A percentile compares a stretch with the other conserved stretches of the same genome.
Conservation (phyloP, 169 alveolate species). For the Fabrea salina region DNA sequence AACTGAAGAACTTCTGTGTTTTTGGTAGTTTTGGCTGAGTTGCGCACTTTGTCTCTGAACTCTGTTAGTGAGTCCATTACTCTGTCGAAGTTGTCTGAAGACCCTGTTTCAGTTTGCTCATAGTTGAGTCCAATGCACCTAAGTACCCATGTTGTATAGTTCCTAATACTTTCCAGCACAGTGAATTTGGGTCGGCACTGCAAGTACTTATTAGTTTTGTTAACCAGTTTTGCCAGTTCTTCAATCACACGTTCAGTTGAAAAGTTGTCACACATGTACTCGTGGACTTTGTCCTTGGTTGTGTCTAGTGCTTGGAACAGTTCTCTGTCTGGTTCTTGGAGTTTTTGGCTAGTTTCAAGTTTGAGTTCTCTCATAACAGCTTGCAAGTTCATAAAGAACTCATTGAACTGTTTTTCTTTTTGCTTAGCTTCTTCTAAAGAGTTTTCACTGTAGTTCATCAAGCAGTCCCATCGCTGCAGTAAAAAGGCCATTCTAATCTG, state of each 20-base stretch:
- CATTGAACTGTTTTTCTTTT: slow-evolving; percentile 88
- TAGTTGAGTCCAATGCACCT: slow-evolving; percentile 57
- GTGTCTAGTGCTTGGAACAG: slow-evolving; percentile 56
- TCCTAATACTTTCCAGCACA: slow-evolving; percentile 60
- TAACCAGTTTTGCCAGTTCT: slow-evolving; percentile 53
- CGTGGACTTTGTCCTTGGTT: slow-evolving; percentile 58
- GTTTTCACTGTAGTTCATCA: slow-evolving; percentile 89
- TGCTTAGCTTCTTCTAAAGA: slow-evolving; percentile 91
- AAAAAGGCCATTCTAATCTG: slow-evolving; percentile 89
- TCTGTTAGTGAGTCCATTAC: slow-evolving; percentile 48
- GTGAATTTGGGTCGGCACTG: slow-evolving; percentile 52
- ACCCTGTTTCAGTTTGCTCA: slow-evolving; percentile 50
- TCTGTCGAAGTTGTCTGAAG: slow-evolving; percentile 44
- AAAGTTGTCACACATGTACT: slow-evolving; percentile 74
- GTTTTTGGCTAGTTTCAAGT: slow-evolving; percentile 63
- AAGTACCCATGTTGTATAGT: slow-evolving; percentile 42
- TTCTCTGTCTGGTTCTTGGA: slow-evolving; percentile 65
- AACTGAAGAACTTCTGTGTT: slow-evolving; percentile 60
- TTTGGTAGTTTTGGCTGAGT: slow-evolving; percentile 59
- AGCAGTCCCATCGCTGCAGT: slow-evolving; percentile 87
- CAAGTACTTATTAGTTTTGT: slow-evolving; percentile 62
- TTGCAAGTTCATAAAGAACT: slow-evolving; percentile 89
- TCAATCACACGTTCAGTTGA: slow-evolving; percentile 71
- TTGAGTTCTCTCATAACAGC: slow-evolving; percentile 77
- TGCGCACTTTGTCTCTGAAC: slow-evolving; percentile 65